Conservation (phyloP, 106 monocot genomes). For the Platanthera guangdongensis region DNA sequence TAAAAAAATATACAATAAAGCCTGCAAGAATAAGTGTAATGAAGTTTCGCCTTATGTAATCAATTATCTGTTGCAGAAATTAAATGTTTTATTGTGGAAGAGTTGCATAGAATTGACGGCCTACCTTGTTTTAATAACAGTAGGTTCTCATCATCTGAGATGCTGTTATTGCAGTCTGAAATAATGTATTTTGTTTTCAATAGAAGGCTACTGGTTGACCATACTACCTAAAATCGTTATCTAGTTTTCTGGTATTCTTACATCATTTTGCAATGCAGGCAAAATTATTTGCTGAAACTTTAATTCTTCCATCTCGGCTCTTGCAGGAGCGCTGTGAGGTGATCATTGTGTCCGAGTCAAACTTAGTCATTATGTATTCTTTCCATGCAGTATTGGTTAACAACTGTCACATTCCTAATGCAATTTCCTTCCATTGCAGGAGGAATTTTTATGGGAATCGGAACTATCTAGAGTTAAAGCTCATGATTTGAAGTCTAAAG, state of each 20-base stretch:
- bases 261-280: slow-evolving; percentile 27
- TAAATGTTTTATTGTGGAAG: not conserved
- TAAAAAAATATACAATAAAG: not conserved
- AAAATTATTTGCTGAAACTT: slow-evolving; percentile 77
- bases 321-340: slow-evolving; percentile 98
- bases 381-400: not conserved
- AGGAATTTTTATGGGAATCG: slow-evolving; percentile 93
- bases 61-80: not conserved
- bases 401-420: not conserved
- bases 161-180: not conserved
- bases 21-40: not conserved
- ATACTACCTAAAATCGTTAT: not conserved
- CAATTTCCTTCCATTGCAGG: slow-evolving; percentile 32
- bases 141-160: not conserved
- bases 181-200: not conserved
- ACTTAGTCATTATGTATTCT: not conserved
- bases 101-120: not conserved
- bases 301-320: slow-evolving; percentile 59
- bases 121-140: not conserved
- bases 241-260: not conserved
- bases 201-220: not conserved
- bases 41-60: not conserved
- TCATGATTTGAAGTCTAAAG: slow-evolving; percentile 88
- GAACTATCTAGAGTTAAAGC: slow-evolving; percentile 76
- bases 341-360: slow-evolving; percentile 2